Conservation (phyloP, 1,139 yeast species). For the Sugiyamaella neomexicana region DNA sequence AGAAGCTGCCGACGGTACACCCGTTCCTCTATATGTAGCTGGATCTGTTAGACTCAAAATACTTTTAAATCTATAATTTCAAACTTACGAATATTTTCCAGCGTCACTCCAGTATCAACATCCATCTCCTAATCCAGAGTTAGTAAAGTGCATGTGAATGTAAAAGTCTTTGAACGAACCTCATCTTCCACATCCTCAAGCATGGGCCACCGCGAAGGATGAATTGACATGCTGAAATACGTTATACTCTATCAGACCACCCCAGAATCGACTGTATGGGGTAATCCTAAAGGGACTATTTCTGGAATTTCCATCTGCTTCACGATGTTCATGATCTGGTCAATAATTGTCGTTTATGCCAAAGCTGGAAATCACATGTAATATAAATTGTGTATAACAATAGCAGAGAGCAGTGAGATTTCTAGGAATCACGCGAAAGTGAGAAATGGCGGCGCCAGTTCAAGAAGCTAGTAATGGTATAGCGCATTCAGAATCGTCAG, state of each 20-base stretch:
- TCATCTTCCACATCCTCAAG: constrained; percentile 23
- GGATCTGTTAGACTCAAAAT: neutral
- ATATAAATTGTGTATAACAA: too few relatives aligned
- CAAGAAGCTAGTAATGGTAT: neutral
- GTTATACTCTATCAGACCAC: neutral
- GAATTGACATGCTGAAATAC: constrained; percentile 22
- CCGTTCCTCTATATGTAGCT: constrained; percentile 12
- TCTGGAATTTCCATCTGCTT: neutral
- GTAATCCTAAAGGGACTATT: neutral
- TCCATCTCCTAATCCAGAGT: constrained; percentile 11
- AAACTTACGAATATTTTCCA: constrained; percentile 16
- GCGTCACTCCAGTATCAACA: constrained; percentile 5
- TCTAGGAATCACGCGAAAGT: neutral
- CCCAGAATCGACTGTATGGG: too few relatives aligned
- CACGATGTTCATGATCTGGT: neutral
- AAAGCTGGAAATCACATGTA: too few relatives aligned
- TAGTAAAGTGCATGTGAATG: neutral
- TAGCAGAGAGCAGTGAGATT: neutral
- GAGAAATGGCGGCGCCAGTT: neutral
- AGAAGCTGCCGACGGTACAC: constrained; percentile 18
- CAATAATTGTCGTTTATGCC: constrained; percentile 4
- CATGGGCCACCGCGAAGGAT: constrained; percentile 27
- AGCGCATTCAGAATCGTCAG: too few relatives aligned
- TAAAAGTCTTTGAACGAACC: constrained; percentile 13
- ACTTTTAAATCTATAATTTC: neutral